A percentile compares a stretch with the other conserved stretches of the same genome.
Evolutionary conservation across 148 eudicot species (phyloP).

Genomic region (Beta vulgaris): DNA sequence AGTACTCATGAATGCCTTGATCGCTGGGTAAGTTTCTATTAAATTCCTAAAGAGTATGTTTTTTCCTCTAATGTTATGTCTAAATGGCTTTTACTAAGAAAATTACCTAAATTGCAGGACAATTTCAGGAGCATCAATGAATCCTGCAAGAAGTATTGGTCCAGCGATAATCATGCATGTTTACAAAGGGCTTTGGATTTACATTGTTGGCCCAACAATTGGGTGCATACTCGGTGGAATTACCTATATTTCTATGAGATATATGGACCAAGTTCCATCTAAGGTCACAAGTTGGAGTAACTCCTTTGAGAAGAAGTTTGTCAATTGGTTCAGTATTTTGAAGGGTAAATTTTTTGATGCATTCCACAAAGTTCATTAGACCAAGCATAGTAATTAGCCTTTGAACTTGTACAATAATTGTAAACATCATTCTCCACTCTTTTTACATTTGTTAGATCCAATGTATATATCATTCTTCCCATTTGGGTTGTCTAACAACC

Average conservation of each 20-base stretch:
- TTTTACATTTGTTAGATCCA: background rate
- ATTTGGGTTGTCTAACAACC: too few species aligned
- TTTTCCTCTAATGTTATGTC: too few species aligned
- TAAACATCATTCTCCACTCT: background rate
- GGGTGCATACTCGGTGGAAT: slow-evolving; percentile 58
- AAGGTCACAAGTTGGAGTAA: slow-evolving; percentile 8
- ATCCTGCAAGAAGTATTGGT: slow-evolving; percentile 80
- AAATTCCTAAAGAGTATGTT: background rate
- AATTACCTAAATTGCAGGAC: slow-evolving; percentile 36
- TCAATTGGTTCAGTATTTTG: slow-evolving; percentile 15
- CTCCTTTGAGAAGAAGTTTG: slow-evolving; percentile 11
- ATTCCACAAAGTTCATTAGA: slow-evolving; percentile 30
- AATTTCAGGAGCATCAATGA: slow-evolving; percentile 79
- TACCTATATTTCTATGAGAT: slow-evolving; percentile 41
- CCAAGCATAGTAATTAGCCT: too few species aligned
- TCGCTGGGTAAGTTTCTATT: slow-evolving; percentile 44
- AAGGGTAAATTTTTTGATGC: slow-evolving; percentile 34
- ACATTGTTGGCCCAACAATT: slow-evolving; percentile 54
- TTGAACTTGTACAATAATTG: background rate
- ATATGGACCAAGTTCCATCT: slow-evolving; percentile 39
- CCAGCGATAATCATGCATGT: slow-evolving; percentile 52
- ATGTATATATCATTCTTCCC: too few species aligned
- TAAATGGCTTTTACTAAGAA: background rate
- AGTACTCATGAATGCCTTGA: slow-evolving; percentile 42
- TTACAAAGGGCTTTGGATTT: slow-evolving; percentile 64